Evolutionary conservation across 345 rosid genomes (phyloP), one percentile per base, ranked within the genome.

Genomic region (Nasturtium officinale): DNA sequence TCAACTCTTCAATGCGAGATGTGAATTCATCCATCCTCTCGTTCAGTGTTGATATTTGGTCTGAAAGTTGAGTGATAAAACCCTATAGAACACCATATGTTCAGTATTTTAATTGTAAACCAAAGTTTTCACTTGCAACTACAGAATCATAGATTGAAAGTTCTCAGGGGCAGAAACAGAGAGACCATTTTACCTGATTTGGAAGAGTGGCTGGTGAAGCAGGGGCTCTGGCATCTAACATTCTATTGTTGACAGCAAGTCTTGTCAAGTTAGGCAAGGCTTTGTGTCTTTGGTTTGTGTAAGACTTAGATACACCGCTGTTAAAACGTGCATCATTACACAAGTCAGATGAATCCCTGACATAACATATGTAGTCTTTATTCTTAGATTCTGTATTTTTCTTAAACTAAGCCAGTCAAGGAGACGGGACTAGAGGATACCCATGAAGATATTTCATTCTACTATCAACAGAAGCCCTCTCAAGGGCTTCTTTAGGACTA

Each of bases 11-110:
- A 2, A 91, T 82, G 65, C 91, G 96, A 21, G 96, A 81, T 53
- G 92, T 86, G 60, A 95, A 88, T 69, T 89, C 96, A 71, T 95
- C 97, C 96, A 90, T 95, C 81, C 97, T 87, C 84, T 95, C 96
- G 26, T 87, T 95, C 83, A 88, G 77, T 33, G 96, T 95, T n/a
- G 96, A 90, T 48, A 95, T 91, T 82, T 95, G 97, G 54, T 95
- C 99, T 6, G 97, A 89, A 32, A 91, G 97, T 78, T 91, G 99
- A 74, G 90, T 85, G 52, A 89, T 67, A 15, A 82, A 85, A 58
- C 98, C 98, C 98, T 93, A 78, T 5, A 51, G 29, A 48, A 46
- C 66, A 67, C 51, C 75, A 47, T 55, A 55, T 48, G 45, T 26
- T 47, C 69, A 33, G 73, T 47, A 9, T 26, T 52, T 1, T 11